A percentile compares a stretch with the other conserved stretches of the same genome.
Evolutionary conservation across 306 rosid genomes (phyloP).

Genomic region (Cucumis melo): DNA sequence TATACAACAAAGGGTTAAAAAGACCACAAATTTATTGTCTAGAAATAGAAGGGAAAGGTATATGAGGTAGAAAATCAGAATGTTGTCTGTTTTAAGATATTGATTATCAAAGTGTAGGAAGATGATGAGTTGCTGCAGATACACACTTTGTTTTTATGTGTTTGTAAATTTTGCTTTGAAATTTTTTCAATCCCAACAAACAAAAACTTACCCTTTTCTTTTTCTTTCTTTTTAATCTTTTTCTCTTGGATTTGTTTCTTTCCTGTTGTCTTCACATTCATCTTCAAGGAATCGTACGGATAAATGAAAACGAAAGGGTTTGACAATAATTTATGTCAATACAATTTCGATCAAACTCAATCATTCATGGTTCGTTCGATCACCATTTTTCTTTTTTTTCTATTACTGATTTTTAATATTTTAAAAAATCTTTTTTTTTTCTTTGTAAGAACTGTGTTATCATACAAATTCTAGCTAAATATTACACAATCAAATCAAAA

Average conservation of each 20-base stretch:
- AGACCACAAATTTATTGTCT: neutral
- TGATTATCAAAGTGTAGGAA: neutral
- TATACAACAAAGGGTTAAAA: neutral
- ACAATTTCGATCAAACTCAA: neutral
- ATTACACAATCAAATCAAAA: no score
- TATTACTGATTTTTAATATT: no score
- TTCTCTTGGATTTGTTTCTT: neutral
- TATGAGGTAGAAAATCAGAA: neutral
- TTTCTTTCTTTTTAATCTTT: neutral
- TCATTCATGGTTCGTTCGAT: neutral
- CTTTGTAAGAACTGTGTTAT: no score
- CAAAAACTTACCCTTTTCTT: neutral
- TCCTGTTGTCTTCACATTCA: neutral
- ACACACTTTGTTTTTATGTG: neutral
- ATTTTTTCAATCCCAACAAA: neutral
- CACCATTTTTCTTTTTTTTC: neutral
- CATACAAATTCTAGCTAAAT: no score
- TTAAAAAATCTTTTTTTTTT: neutral
- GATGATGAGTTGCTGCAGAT: neutral
- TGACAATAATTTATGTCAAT: neutral
- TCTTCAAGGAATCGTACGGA: conserved; percentile 1
- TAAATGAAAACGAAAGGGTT: neutral
- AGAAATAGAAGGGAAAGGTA: neutral
- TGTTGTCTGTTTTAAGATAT: neutral
- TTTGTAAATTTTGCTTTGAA: neutral